phyloP scores from a whole-genome alignment of 495 filamentous ascomycete genomes.

The Podospora appendiculata region DNA sequence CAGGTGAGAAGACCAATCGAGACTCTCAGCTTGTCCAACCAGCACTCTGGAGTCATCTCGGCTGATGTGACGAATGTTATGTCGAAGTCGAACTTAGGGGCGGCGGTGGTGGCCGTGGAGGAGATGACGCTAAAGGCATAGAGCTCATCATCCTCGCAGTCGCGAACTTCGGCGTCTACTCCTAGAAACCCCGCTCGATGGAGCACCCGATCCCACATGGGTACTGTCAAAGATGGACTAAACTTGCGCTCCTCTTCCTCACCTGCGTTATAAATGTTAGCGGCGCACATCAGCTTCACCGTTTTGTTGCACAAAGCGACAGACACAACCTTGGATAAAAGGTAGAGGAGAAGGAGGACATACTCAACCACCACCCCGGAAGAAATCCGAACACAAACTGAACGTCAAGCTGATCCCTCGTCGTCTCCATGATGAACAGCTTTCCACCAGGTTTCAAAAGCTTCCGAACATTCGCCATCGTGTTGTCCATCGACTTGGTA shows the following conservation, averaged over 20 bases:
- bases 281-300: not conserved
- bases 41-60: not conserved
- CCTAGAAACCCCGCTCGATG: slow-evolving; percentile 18
- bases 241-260: slow-evolving; percentile 31
- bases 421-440: slow-evolving; percentile 30
- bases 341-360: not conserved
- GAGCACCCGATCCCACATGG: slow-evolving; percentile 24
- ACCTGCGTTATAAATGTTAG: slow-evolving; percentile 1
- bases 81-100: slow-evolving; percentile 17
- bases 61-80: slow-evolving; percentile 14
- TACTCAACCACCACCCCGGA: slow-evolving; percentile 27
- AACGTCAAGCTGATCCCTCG: slow-evolving; percentile 19
- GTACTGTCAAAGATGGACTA: slow-evolving; percentile 20
- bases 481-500: slow-evolving; percentile 36
- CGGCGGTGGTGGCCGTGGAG: slow-evolving; percentile 7
- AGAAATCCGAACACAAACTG: slow-evolving; percentile 26
- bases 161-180: slow-evolving; percentile 21
- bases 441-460: slow-evolving; percentile 33
- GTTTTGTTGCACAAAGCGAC: not conserved
- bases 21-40: slow-evolving; percentile 18
- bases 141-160: slow-evolving; percentile 23
- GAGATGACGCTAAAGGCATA: slow-evolving; percentile 23
- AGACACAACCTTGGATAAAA: not conserved
- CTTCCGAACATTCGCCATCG: slow-evolving; percentile 37
- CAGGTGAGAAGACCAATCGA: slow-evolving; percentile 18